phyloP scores from a whole-genome alignment of 441 rosid genomes.

The Jatropha multifida region DNA sequence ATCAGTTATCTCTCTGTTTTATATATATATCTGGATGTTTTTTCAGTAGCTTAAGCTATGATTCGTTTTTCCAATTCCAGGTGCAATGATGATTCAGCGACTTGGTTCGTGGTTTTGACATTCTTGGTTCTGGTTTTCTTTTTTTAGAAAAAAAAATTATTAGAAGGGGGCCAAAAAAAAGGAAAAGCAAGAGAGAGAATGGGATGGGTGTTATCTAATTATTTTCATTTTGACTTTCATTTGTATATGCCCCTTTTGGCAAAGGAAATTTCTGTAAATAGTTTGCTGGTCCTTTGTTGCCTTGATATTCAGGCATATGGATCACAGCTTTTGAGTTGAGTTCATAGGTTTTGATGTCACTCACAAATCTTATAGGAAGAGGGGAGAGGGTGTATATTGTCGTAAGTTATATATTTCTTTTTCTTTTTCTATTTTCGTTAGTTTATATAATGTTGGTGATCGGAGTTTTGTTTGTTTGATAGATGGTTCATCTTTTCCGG shows the following conservation, averaged over 20 bases:
- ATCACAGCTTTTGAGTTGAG: slow-evolving; percentile 33
- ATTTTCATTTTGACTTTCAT: slow-evolving; percentile 26
- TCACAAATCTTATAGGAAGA: slow-evolving; percentile 1
- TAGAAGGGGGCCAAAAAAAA: not conserved
- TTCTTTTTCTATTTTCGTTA: not conserved
- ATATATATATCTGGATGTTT: not conserved
- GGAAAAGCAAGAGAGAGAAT: not conserved
- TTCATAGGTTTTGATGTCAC: slow-evolving; percentile 23
- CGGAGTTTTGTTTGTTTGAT: not conserved
- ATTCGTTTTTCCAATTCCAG: slow-evolving; percentile 25
- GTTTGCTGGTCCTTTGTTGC: slow-evolving; percentile 28
- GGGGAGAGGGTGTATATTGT: slow-evolving; percentile 1
- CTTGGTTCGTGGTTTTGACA: slow-evolving; percentile 29
- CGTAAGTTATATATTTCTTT: not conserved
- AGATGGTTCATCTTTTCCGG: not conserved
- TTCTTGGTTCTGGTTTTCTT: slow-evolving; percentile 21
- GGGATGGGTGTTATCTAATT: slow-evolving; percentile 11
- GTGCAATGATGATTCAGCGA: slow-evolving; percentile 29
- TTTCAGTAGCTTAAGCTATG: not conserved
- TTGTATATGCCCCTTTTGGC: slow-evolving; percentile 25
- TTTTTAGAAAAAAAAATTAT: not conserved
- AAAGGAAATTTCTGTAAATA: slow-evolving; percentile 43
- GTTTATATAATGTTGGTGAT: not conserved
- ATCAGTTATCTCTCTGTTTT: not conserved
- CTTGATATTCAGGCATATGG: slow-evolving; percentile 20